phyloP scores from a whole-genome alignment of 306 rosid species.

The Castanea crenata region DNA sequence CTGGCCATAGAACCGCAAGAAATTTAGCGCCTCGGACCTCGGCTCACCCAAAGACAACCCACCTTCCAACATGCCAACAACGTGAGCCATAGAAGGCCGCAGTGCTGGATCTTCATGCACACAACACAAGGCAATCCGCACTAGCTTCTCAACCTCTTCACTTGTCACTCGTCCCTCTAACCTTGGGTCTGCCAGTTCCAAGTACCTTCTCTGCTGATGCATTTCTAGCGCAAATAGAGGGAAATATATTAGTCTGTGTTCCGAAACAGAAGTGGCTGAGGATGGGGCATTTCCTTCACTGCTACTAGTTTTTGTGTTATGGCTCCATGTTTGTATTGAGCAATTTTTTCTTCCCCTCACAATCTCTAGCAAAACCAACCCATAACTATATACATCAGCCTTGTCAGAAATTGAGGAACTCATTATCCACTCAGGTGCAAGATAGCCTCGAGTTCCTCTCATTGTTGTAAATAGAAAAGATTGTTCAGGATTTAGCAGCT shows the following conservation, averaged over 20 bases:
- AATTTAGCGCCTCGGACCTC: slow-evolving; percentile 63
- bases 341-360: slow-evolving; percentile 81
- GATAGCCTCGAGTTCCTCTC: slow-evolving; percentile 94
- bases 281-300: slow-evolving; percentile 41
- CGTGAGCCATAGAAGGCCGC: slow-evolving; percentile 70
- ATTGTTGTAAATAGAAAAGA: slow-evolving; percentile 85
- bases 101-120: slow-evolving; percentile 85
- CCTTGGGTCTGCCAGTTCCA: slow-evolving; percentile 72
- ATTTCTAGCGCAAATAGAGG: slow-evolving; percentile 80
- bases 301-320: slow-evolving; percentile 48
- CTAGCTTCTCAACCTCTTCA: slow-evolving; percentile 69
- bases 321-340: slow-evolving; percentile 50
- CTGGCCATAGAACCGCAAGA: slow-evolving; percentile 74
- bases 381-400: slow-evolving; percentile 83
- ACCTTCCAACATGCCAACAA: slow-evolving; percentile 88
- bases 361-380: slow-evolving; percentile 88
- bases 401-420: slow-evolving; percentile 79
- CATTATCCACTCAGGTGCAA: slow-evolving; percentile 95
- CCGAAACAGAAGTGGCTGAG: slow-evolving; percentile 50
- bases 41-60: slow-evolving; percentile 56
- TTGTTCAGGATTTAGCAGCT: slow-evolving; percentile 71
- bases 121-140: slow-evolving; percentile 70
- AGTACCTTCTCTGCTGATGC: slow-evolving; percentile 73
- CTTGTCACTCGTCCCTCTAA: slow-evolving; percentile 61
- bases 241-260: slow-evolving; percentile 50